A percentile compares a stretch with the other conserved stretches of the same genome.
These are phyloP conservation scores for Thamnidium elegans DNA, from an alignment of 192 early-diverging fungal species.

Conservation along the genomic window DNA sequence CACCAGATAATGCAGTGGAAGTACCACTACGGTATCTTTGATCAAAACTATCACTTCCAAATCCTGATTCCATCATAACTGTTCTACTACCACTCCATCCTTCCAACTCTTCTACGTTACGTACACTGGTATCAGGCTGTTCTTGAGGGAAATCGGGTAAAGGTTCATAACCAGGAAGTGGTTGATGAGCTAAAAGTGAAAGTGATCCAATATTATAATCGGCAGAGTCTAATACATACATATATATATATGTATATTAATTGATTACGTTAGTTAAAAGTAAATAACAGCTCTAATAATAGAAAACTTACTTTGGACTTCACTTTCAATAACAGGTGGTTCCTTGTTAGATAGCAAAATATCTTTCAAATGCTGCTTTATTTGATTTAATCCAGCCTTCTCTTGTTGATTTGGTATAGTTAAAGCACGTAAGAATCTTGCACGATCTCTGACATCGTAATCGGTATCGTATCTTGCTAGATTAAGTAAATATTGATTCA, in stretches of 20 bases:
- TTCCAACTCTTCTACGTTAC: constrained; percentile 42
- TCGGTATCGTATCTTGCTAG: constrained; percentile 87
- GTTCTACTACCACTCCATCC: constrained; percentile 31
- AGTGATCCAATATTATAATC: constrained; percentile 65
- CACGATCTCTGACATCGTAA: constrained; percentile 89
- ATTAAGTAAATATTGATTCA: constrained; percentile 78
- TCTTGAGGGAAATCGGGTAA: constrained; percentile 77
- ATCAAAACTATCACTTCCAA: constrained; percentile 48
- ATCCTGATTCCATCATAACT: constrained; percentile 30
- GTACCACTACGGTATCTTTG: constrained; percentile 26
- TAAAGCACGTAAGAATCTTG: constrained; percentile 63
- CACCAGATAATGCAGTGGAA: constrained; percentile 22
- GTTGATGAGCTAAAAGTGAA: constrained; percentile 57
- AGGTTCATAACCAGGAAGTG: constrained; percentile 66
- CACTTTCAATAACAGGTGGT: constrained; percentile 48
- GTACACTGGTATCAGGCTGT: constrained; percentile 51
- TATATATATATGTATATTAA: too few relatives aligned
- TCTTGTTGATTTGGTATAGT: constrained; percentile 16
- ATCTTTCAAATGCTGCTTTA: constrained; percentile 49
- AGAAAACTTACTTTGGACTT: constrained; percentile 40
- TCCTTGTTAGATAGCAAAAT: constrained; percentile 61
- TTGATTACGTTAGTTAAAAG: too few relatives aligned
- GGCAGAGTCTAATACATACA: constrained; percentile 13
- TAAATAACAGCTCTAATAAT: too few relatives aligned
- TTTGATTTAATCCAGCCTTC: constrained; percentile 28